These are phyloP conservation scores for Sporothrix brasiliensis DNA, from an alignment of 2,329 filamentous ascomycete genomes.

Conservation along the genomic window DNA sequence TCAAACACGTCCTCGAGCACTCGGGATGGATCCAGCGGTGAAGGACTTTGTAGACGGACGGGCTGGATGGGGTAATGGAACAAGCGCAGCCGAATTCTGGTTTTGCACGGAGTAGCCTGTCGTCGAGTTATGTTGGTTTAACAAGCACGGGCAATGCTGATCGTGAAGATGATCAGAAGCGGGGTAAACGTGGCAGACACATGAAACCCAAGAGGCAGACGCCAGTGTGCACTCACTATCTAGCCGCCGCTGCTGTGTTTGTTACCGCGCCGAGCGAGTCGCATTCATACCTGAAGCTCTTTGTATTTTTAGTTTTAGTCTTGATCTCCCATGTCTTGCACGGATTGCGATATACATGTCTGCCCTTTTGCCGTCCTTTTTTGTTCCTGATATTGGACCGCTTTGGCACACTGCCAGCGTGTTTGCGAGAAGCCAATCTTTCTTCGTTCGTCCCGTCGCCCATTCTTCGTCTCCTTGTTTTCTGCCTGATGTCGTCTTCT, in stretches of 20 bases:
- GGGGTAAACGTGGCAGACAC: not conserved
- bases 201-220: not conserved
- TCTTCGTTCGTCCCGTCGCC: not conserved
- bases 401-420: not conserved
- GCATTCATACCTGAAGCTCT: not conserved
- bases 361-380: not conserved
- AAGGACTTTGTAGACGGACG: not conserved
- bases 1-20: not conserved
- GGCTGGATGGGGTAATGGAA: too few species aligned
- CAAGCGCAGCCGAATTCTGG: not conserved
- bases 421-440: not conserved
- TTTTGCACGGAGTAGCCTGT: not conserved
- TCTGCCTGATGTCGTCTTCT: not conserved
- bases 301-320: not conserved
- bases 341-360: not conserved
- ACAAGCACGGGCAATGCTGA: too few species aligned
- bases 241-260: not conserved
- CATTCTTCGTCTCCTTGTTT: not conserved
- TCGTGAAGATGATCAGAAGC: not conserved
- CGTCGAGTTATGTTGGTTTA: too few species aligned
- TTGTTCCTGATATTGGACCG: not conserved
- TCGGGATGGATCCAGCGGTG: conserved; percentile 13
- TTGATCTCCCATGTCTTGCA: not conserved
- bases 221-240: not conserved
- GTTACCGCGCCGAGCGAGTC: not conserved